These are phyloP conservation scores for Penicillium cataractarum DNA, from an alignment of 495 filamentous ascomycete species.

Conservation along the genomic window DNA sequence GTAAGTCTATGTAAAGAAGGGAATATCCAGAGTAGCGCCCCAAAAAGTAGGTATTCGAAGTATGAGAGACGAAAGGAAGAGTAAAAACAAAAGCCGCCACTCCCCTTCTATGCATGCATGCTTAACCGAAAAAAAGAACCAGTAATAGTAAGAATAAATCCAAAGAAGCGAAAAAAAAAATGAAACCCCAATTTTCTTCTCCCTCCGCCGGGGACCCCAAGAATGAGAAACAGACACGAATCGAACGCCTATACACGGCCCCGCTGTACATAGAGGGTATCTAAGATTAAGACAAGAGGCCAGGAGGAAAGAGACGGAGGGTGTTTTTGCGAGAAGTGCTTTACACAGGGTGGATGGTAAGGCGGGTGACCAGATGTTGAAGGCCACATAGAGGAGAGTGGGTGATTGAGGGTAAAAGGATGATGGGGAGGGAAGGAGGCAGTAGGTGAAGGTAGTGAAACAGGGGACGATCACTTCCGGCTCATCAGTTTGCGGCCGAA, in stretches of 20 bases:
- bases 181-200: neutral
- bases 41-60: slow-evolving; percentile 2
- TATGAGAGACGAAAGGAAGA: neutral
- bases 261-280: slow-evolving; percentile 37
- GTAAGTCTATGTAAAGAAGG: neutral
- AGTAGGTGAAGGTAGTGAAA: neutral
- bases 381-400: slow-evolving; percentile 8
- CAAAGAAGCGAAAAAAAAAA: neutral
- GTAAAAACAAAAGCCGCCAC: slow-evolving; percentile 5
- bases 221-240: slow-evolving; percentile 6
- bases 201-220: neutral
- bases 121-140: slow-evolving; percentile 6
- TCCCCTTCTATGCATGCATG: slow-evolving; percentile 16
- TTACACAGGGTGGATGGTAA: slow-evolving; percentile 8
- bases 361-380: slow-evolving; percentile 8
- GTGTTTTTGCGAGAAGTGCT: slow-evolving; percentile 7
- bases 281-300: slow-evolving; percentile 25
- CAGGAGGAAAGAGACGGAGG: slow-evolving; percentile 9
- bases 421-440: slow-evolving; percentile 7
- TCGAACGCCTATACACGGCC: slow-evolving; percentile 36
- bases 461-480: slow-evolving; percentile 22
- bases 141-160: neutral
- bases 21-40: neutral
- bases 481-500: slow-evolving; percentile 47
- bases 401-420: slow-evolving; percentile 3